A percentile compares a stretch with the other conserved stretches of the same genome.
phyloP scores from a whole-genome alignment of 2,329 filamentous ascomycete species.

The Akanthomyces uredinophilus region DNA sequence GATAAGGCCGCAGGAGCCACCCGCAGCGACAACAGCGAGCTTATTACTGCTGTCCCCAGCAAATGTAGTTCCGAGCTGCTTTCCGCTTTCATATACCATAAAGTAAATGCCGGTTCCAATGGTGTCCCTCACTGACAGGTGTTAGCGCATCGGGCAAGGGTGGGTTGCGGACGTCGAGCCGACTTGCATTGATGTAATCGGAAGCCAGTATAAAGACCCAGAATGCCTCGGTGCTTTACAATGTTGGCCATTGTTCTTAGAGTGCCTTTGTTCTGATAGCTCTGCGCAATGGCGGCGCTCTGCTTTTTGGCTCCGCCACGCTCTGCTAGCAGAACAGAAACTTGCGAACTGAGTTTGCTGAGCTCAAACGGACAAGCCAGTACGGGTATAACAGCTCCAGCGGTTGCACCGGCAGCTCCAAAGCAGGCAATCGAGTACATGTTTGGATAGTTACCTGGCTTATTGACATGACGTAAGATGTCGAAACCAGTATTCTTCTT shows the following conservation, averaged over 20 bases:
- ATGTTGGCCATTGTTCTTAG: conserved; percentile 72
- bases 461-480: conserved; percentile 68
- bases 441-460: conserved; percentile 64
- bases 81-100: conserved; percentile 82
- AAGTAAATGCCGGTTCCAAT: conserved; percentile 83
- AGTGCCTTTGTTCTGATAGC: conserved; percentile 74
- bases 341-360: conserved; percentile 83
- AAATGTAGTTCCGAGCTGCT: conserved; percentile 73
- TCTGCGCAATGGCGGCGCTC: conserved; percentile 57
- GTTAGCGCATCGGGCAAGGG: conserved; percentile 13
- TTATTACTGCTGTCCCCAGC: conserved; percentile 71
- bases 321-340: conserved; percentile 69
- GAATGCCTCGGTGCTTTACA: conserved; percentile 65
- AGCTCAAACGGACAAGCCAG: conserved; percentile 85
- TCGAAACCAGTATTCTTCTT: conserved; percentile 62
- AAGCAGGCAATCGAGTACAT: conserved; percentile 71
- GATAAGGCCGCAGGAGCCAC: conserved; percentile 75
- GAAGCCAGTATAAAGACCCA: conserved; percentile 76
- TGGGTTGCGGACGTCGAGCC: too few relatives aligned
- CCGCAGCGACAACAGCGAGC: conserved; percentile 71
- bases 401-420: conserved; percentile 70
- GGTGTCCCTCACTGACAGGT: conserved; percentile 66
- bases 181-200: conserved; percentile 68
- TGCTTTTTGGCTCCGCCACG: conserved; percentile 33
- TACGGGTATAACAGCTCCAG: conserved; percentile 72